Evolutionary conservation across 306 rosid genomes (phyloP), one percentile per base, ranked within the genome.

Genomic region (Castanopsis chinensis): DNA sequence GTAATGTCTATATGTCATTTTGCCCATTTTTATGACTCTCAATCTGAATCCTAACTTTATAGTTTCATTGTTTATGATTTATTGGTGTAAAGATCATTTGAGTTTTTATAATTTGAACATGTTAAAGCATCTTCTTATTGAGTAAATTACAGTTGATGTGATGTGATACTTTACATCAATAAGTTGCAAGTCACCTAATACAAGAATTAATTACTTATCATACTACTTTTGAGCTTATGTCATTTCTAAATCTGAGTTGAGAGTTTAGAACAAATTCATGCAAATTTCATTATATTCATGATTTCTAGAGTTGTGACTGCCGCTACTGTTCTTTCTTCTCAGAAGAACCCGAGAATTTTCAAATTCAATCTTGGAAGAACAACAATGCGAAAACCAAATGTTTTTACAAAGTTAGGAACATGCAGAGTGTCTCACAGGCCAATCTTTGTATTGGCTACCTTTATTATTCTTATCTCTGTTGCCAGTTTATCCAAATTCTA

Each of bases 391-490:
- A 87, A 77, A 71, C 89, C 64, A 27, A 84, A 81, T 74, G 84
- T 56, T 82, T 52, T 20, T 15, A 10, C 68, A 15, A 87, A 81
- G 80, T 82, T 82, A 13, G 88, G 69, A 76, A 78, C 75, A 63
- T 89, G 93, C 86, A 90, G 89, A 75, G 78, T 84, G 33, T 74
- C 79, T 79, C 86, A 85, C 73, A 60, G 79, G 56, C 73, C 84
- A 53, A 78, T 92, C 73, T 76, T 86, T 19, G 5, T 73, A 11
- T 77, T 82, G 28, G 87, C 89, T n/a, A 63, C 82, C 17, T 58
- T 87, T 82, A 87, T 85, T 45, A 76, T 88, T 83, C 76, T 92
- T 68, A 84, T 90, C 20, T 89, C 85, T 56, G 52, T 73, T 58
- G 81, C 78, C 61, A 79, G 88, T 69, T 76, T 90, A 35, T 86